These are phyloP conservation scores for Arthrobotrys pseudoclavata DNA, from an alignment of 2,329 filamentous ascomycete species.

Conservation along the genomic window DNA sequence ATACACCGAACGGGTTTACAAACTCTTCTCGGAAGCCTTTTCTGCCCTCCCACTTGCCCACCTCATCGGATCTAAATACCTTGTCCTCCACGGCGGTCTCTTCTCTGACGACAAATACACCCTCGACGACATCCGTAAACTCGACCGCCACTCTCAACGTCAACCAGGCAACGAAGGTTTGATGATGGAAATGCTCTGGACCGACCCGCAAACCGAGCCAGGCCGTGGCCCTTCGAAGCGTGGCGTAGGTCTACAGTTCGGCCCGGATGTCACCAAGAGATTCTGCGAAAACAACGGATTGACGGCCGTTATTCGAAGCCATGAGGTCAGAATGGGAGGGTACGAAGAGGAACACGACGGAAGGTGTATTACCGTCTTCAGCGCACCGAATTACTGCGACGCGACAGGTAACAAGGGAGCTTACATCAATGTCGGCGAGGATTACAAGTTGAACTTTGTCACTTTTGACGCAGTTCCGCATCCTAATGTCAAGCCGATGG, in stretches of 20 bases:
- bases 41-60: slow-evolving; percentile 93
- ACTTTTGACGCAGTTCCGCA: slow-evolving; percentile 98
- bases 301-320: slow-evolving; percentile 93
- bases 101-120: slow-evolving; percentile 96
- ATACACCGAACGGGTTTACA: slow-evolving; percentile 96
- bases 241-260: slow-evolving; percentile 95
- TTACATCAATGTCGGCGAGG: slow-evolving; percentile 94
- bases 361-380: slow-evolving; percentile 97
- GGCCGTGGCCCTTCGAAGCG: slow-evolving; percentile 95
- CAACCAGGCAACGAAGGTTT: slow-evolving; percentile 93
- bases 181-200: slow-evolving; percentile 99
- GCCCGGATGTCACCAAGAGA: slow-evolving; percentile 92
- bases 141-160: slow-evolving; percentile 89
- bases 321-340: slow-evolving; percentile 99
- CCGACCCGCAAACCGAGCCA: slow-evolving; percentile 87
- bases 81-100: slow-evolving; percentile 92
- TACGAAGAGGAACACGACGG: slow-evolving; percentile 98
- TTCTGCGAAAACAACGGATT: slow-evolving; percentile 98
- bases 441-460: slow-evolving; percentile 91
- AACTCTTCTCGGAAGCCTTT: slow-evolving; percentile 98
- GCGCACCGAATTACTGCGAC: slow-evolving; percentile 96
- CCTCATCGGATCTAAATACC: slow-evolving; percentile 88
- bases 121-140: slow-evolving; percentile 91
- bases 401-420: slow-evolving; percentile 98
- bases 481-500: slow-evolving; percentile 94